These are phyloP conservation scores for Aspergillus alliaceus DNA, from an alignment of 2,329 filamentous ascomycete genomes.

Conservation along the genomic window DNA sequence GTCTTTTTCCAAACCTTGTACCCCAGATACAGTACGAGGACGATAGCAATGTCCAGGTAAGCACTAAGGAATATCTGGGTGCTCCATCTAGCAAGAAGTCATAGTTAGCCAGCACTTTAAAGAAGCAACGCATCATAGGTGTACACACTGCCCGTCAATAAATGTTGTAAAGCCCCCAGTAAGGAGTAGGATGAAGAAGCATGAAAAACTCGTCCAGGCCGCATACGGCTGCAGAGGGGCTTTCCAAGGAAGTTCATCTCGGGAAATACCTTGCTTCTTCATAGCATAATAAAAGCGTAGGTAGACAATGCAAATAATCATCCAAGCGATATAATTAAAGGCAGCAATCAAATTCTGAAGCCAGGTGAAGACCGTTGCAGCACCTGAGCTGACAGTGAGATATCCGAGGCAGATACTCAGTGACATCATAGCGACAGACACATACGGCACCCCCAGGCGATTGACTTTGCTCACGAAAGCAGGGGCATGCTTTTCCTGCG, in stretches of 20 bases:
- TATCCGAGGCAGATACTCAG: conserved; percentile 50
- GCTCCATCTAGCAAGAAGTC: too few relatives aligned
- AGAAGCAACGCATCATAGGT: too few relatives aligned
- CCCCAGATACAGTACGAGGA: conserved; percentile 53
- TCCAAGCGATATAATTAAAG: conserved; percentile 52
- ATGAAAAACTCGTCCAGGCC: conserved; percentile 56
- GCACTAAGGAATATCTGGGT: conserved; percentile 63
- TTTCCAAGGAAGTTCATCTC: conserved; percentile 48
- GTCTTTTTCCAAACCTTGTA: conserved; percentile 39
- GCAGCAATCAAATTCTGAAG: conserved; percentile 58
- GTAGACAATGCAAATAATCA: conserved; percentile 56
- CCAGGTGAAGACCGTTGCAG: conserved; percentile 63
- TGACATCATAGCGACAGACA: conserved; percentile 42
- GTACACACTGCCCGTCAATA: conserved; percentile 18
- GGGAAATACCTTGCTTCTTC: conserved; percentile 34
- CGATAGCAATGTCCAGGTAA: conserved; percentile 62
- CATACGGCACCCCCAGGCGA: conserved; percentile 43
- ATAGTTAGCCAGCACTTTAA: too few relatives aligned
- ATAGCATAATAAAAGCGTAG: conserved; percentile 51
- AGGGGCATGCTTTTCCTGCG: conserved; percentile 53
- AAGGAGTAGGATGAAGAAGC: conserved; percentile 60
- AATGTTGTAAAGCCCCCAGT: conserved; percentile 64
- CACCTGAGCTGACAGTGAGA: conserved; percentile 58
- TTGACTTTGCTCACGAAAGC: conserved; percentile 44
- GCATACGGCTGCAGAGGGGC: conserved; percentile 58